Evolutionary conservation across 2,329 filamentous ascomycete genomes (phyloP), one percentile per base, ranked within the genome.

Genomic region (Diaporthe sp.): DNA sequence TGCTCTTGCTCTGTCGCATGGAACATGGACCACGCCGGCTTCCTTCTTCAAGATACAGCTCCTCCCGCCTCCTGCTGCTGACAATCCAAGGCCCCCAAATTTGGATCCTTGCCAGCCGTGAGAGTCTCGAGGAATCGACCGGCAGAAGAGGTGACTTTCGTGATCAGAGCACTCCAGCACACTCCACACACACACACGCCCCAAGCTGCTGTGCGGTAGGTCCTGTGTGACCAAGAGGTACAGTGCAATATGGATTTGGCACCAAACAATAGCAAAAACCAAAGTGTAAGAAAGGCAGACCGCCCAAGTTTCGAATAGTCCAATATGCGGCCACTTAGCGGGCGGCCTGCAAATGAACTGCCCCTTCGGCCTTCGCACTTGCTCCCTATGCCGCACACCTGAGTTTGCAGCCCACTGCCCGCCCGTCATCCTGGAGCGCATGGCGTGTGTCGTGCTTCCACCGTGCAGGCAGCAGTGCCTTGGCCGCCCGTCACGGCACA

Each of bases 241-340:
- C 20, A 3, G 25, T 34, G 10, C 49, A 17, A 39, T 8, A 22
- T 28, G 10, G 44, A 28, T 31, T 22, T 34, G 39, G 31, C 37
- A 28, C 17, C 42, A 10, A 13, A 39, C 49, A 31, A 25, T 42
- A 31, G 37, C 34, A 44, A 44, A 39, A 71, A 42, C 28, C 51
- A 42, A 76, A 76, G 75, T 76, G 67, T 74, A 76, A 67, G 42
- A 76, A 76, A 72, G 75, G 42, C 71, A 42, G 44, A 17, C 67
- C 22, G 20, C 51, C 22, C n/a, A 25, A 28, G 67, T 67, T 58
- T 58, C 67, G 49, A 51, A 58, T 53, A 44, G 51, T 47, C 55
- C 44, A 34, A 57, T 20, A 60, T 37, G 74, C 53, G 71, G 71
- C 58, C 71, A 49, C 60, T 28, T 39, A 28, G n/a, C 44, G 34